phyloP scores from a whole-genome alignment of 495 filamentous ascomycete species.

The Penicillium lividum region DNA sequence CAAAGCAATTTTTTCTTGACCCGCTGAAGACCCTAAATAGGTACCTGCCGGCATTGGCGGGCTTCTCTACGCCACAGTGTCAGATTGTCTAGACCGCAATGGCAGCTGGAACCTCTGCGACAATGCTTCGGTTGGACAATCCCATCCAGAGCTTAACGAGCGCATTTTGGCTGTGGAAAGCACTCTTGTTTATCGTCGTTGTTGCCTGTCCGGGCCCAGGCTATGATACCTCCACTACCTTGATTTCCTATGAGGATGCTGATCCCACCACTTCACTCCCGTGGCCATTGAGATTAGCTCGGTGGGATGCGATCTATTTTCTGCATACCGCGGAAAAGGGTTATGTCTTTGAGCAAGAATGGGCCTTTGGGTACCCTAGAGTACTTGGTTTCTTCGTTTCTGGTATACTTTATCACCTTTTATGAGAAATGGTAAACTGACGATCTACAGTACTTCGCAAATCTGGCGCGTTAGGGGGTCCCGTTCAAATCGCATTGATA shows the following conservation, averaged over 20 bases:
- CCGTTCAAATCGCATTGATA: conserved; percentile 41
- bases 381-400: conserved; percentile 46
- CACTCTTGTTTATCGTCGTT: conserved; percentile 65
- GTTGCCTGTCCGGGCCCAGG: conserved; percentile 65
- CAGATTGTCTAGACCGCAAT: conserved; percentile 1
- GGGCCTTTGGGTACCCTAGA: conserved; percentile 81
- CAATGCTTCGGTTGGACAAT: conserved; percentile 32
- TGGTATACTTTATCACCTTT: conserved; percentile 38
- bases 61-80: neutral
- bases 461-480: conserved; percentile 27
- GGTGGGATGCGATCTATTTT: conserved; percentile 96
- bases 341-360: conserved; percentile 91
- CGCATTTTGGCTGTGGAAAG: conserved; percentile 66
- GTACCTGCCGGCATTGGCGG: neutral
- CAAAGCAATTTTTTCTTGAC: conserved; percentile 1
- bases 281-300: conserved; percentile 56
- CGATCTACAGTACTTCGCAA: conserved; percentile 25
- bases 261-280: conserved; percentile 23
- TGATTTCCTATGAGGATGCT: conserved; percentile 46
- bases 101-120: conserved; percentile 18
- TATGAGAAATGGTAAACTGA: neutral
- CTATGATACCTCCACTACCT: conserved; percentile 85
- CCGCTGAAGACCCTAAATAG: neutral
- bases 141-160: conserved; percentile 40
- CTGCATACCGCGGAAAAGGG: conserved; percentile 65